Evolutionary conservation across 2,329 filamentous ascomycete genomes (phyloP).

Genomic region (Paracorniculantispora psalliotae): DNA sequence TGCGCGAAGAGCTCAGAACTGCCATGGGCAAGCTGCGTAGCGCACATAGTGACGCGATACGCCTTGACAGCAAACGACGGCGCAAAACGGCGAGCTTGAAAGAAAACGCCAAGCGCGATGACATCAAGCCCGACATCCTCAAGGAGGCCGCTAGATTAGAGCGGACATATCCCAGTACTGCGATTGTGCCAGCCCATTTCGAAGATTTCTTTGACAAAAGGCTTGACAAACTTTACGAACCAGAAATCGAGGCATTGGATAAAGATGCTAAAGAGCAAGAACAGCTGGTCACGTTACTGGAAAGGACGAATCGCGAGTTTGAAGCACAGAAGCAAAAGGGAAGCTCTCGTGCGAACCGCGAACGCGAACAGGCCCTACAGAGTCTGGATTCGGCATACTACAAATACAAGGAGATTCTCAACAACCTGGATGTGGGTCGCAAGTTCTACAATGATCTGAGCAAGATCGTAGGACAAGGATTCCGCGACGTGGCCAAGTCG

Average conservation of each 20-base stretch:
- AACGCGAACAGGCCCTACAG: constrained; percentile 83
- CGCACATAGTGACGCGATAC: constrained; percentile 76
- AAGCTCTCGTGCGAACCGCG: constrained; percentile 55
- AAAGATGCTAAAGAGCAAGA: constrained; percentile 75
- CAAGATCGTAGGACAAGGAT: constrained; percentile 72
- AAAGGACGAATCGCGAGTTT: constrained; percentile 74
- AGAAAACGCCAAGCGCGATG: constrained; percentile 77
- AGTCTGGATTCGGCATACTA: constrained; percentile 85
- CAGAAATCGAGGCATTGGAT: constrained; percentile 65
- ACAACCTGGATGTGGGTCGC: constrained; percentile 81
- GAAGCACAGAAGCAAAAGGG: constrained; percentile 63
- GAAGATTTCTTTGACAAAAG: constrained; percentile 84
- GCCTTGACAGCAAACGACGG: constrained; percentile 74
- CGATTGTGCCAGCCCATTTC: constrained; percentile 83
- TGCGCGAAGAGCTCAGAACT: constrained; percentile 74
- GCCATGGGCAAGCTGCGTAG: constrained; percentile 73
- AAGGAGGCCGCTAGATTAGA: constrained; percentile 80
- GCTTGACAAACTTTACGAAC: constrained; percentile 70
- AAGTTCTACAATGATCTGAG: constrained; percentile 98
- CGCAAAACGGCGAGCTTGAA: constrained; percentile 74
- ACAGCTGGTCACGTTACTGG: constrained; percentile 61
- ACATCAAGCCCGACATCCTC: constrained; percentile 81
- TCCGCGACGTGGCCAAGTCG: constrained; percentile 69
- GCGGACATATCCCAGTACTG: constrained; percentile 76
- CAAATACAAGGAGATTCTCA: constrained; percentile 94